Evolutionary conservation across 106 monocot species (phyloP), one percentile per base, ranked within the genome.

Genomic region (Dioscorea alata): DNA sequence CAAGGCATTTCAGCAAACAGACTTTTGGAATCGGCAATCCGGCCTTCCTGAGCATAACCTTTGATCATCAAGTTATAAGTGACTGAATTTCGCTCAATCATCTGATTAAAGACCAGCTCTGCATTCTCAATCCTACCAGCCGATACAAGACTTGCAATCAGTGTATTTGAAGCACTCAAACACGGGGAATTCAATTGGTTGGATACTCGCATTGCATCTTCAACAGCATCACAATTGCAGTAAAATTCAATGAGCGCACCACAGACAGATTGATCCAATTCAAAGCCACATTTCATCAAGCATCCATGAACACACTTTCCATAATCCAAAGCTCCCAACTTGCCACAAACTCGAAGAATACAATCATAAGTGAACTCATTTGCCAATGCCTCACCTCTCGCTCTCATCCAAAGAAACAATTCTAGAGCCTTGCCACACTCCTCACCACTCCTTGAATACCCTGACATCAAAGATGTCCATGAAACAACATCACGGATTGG

Each of bases 31-130:
- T 81, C 58, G 9, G 67, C 72, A 64, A 77, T 34, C 65, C 77
- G 76, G 48, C 77, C 82, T 15, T 48, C 72, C 13, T 53, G 58
- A 14, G 76, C 76, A 23, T 77, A 82, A 8, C 69, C 72, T 56
- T 73, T 82, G 57, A 82, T 76, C 82, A 82, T 82, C 14, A 73
- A 50, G 49, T 77, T 76, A 58, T 77, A 82, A 1, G 82, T 69
- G 59, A 73, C 64, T 22, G 69, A 23, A 51, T 61, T 56, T 6
- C 23, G 67, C 69, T 73, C 64, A 12, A 18, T 13, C 64, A 77
- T 62, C 59, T 60, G 50, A 34, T 24, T 8, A n/a, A 82, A 77
- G 33, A 77, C 56, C 23, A 65, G 6, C 69, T 82, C 73, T 16
- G 82, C 77, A 32, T 77, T 69, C 2, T 12, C 12, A 7, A 73